Percentiles rank a stretch among this genome's conserved stretches.
These are phyloP conservation scores for Yarrowia porcina DNA, from an alignment of 805 yeast species.

Conservation along the genomic window DNA sequence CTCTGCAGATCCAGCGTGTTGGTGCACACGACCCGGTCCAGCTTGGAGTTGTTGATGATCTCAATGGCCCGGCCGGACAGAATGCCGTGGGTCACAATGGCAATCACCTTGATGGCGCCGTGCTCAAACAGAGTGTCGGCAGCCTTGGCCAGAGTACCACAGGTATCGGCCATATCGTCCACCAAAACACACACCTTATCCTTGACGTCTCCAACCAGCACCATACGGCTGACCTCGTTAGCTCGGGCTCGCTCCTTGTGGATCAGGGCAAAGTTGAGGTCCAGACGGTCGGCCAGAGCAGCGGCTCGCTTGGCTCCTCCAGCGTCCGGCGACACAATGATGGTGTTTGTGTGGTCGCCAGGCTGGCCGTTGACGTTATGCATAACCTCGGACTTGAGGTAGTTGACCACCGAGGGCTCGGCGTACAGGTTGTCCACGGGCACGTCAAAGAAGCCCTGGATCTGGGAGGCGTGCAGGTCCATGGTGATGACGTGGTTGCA, in stretches of 20 bases:
- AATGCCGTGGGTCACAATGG: constrained; percentile 96
- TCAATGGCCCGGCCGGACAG: constrained; percentile 82
- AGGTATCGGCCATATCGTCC: constrained; percentile 99
- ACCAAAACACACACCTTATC: constrained; percentile 82
- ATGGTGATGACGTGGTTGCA: constrained; percentile 94
- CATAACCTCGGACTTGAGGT: constrained; percentile 49
- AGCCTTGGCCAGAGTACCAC: constrained; percentile 95
- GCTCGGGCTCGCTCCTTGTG: constrained; percentile 97
- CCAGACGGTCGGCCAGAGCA: constrained; percentile 89
- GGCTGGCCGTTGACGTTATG: constrained; percentile 45
- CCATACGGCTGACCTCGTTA: constrained; percentile 96
- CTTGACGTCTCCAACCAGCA: constrained; percentile 90
- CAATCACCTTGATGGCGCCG: constrained; percentile 82
- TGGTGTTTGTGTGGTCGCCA: constrained; percentile 51
- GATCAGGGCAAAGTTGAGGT: constrained; percentile 89
- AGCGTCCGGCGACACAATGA: constrained; percentile 95
- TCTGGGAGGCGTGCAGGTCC: constrained; percentile 97
- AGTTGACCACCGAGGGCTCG: constrained; percentile 85
- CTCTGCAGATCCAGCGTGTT: constrained; percentile 87
- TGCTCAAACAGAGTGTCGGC: constrained; percentile 79
- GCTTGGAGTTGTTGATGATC: constrained; percentile 64
- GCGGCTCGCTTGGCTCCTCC: constrained; percentile 99
- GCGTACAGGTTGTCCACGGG: constrained; percentile 97
- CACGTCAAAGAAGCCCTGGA: constrained; percentile 93
- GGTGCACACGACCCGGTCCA: constrained; percentile 80